Evolutionary conservation across 257 asterid species (phyloP).

Genomic region (Cordia subcordata): DNA sequence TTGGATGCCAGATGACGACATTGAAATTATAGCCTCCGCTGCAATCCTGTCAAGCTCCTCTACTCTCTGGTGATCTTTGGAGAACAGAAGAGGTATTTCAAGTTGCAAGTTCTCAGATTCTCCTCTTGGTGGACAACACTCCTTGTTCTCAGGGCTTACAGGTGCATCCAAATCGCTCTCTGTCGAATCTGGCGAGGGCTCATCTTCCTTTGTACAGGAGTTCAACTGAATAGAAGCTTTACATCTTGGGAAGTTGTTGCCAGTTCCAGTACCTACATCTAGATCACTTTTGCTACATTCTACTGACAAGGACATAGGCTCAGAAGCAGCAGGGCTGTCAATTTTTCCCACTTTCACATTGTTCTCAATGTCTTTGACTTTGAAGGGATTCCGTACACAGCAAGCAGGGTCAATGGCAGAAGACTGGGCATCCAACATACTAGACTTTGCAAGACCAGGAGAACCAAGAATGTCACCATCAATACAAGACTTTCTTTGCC

Average conservation of each 20-base stretch:
- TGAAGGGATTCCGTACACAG: constrained; percentile 5
- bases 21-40: constrained; percentile 43
- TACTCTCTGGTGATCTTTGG: constrained; percentile 12
- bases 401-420: constrained; percentile 5
- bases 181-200: constrained; percentile 9
- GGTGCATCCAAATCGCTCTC: constrained; percentile 42
- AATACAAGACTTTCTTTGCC: not conserved
- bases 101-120: constrained; percentile 33
- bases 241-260: constrained; percentile 15
- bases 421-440: not conserved
- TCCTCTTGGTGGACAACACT: constrained; percentile 56
- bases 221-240: constrained; percentile 30
- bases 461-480: not conserved
- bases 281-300: constrained; percentile 13
- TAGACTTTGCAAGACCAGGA: not conserved
- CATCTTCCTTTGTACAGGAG: constrained; percentile 18
- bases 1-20: constrained; percentile 26
- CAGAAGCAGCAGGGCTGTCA: constrained; percentile 6
- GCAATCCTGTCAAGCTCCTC: constrained; percentile 37
- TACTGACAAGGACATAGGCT: constrained; percentile 5
- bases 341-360: constrained; percentile 9
- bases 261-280: constrained; percentile 5
- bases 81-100: constrained; percentile 14
- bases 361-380: constrained; percentile 6
- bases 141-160: constrained; percentile 55